Evolutionary conservation across 305 asterid genomes (phyloP).

Genomic region (Fraxinus paxiana): DNA sequence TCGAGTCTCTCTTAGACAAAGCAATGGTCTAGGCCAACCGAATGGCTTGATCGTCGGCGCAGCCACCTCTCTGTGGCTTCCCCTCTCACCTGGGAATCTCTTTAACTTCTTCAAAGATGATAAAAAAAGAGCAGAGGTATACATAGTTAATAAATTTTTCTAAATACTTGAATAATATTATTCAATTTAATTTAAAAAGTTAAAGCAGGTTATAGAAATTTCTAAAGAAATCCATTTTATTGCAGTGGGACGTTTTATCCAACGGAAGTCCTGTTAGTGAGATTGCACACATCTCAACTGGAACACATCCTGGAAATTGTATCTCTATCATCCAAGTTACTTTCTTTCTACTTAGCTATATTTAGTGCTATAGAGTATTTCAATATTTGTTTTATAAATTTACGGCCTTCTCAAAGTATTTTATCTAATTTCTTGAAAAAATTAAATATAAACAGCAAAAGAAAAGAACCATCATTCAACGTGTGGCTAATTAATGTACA

Average conservation of each 20-base stretch:
- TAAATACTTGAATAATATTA: not conserved
- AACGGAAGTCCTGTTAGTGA: conserved; percentile 34
- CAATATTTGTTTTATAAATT: not conserved
- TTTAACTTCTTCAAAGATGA: conserved; percentile 57
- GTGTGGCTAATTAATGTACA: not conserved
- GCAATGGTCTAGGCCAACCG: conserved; percentile 34
- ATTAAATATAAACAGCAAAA: not conserved
- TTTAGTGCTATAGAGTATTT: not conserved
- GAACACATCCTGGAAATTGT: conserved; percentile 41
- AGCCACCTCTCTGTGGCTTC: conserved; percentile 60
- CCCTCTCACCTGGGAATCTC: conserved; percentile 38
- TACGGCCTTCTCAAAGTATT: not conserved
- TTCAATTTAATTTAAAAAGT: not conserved
- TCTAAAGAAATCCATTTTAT: not conserved
- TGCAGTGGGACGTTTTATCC: conserved; percentile 66
- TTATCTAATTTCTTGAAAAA: not conserved
- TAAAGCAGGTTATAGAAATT: not conserved
- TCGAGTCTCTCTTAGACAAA: conserved; percentile 39
- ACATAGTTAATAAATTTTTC: not conserved
- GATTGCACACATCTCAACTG: conserved; percentile 49
- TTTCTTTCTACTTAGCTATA: not conserved
- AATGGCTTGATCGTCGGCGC: conserved; percentile 47
- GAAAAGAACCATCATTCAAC: not conserved
- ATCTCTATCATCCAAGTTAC: conserved; percentile 60
- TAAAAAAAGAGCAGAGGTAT: conserved; percentile 47